These are phyloP conservation scores for Eucalyptus shirleyi DNA, from an alignment of 345 rosid species.

Conservation along the genomic window DNA sequence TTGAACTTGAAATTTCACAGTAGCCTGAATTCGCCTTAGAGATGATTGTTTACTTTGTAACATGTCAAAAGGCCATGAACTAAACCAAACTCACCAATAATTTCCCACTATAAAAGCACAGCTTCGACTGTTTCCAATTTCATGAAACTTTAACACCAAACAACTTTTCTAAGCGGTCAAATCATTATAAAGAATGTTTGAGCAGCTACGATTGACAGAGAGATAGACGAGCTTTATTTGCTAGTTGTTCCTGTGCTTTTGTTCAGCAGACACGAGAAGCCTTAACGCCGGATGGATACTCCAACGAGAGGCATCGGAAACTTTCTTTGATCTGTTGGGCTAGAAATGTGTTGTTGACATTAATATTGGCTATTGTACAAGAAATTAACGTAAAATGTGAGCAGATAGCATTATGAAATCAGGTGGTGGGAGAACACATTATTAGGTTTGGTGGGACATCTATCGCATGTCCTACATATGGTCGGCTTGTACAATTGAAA, in stretches of 20 bases:
- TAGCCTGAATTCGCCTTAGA: accelerated
- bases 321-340: not conserved
- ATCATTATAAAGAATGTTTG: not conserved
- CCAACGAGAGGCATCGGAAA: not conserved
- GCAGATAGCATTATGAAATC: not conserved
- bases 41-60: not conserved
- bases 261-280: not conserved
- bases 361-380: not conserved
- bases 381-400: not conserved
- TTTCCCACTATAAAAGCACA: not conserved
- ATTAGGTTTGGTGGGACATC: not conserved
- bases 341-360: not conserved
- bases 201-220: not conserved
- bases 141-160: not conserved
- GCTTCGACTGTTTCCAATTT: not conserved
- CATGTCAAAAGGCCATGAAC: not conserved
- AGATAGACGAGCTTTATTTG: not conserved
- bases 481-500: not conserved
- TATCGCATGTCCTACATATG: not conserved
- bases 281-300: not conserved
- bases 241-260: not conserved
- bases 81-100: not conserved
- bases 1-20: not conserved
- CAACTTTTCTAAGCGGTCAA: not conserved
- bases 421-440: not conserved